These are phyloP conservation scores for Phalaenopsis equestris DNA, from an alignment of 106 monocot species.

Conservation along the genomic window DNA sequence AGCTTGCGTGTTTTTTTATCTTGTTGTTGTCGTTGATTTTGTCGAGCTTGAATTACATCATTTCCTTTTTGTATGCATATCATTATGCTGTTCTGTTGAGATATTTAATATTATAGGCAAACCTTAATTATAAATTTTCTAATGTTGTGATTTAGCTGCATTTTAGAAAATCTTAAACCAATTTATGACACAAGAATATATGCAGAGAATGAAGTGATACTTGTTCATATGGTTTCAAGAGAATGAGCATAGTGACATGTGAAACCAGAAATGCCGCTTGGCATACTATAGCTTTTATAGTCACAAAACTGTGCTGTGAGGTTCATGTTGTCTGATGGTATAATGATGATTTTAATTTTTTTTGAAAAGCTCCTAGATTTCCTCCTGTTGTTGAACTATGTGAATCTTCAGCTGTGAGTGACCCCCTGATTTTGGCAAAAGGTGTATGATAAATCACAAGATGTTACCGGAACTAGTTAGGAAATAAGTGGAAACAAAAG, in stretches of 20 bases:
- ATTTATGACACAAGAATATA: no score
- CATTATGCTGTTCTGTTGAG: background rate
- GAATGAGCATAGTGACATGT: no score
- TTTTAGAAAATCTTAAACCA: background rate
- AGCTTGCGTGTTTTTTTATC: background rate
- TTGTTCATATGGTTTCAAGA: no score
- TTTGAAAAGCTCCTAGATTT: background rate
- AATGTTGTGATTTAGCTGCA: background rate
- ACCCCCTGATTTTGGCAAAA: no score
- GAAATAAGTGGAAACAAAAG: no score
- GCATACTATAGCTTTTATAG: background rate
- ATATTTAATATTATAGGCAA: background rate
- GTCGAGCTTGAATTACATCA: background rate
- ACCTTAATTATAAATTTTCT: background rate
- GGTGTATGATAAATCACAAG: no score
- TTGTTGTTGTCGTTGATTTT: background rate
- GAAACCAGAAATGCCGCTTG: background rate
- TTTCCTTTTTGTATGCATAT: background rate
- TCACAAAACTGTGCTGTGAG: background rate
- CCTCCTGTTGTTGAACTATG: background rate
- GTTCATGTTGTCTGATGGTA: background rate
- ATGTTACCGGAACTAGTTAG: no score
- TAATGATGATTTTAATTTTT: background rate
- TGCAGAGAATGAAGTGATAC: no score
- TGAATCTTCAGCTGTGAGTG: background rate